Conservation (phyloP, 306 rosid species). For the Rubus parviflorus region DNA sequence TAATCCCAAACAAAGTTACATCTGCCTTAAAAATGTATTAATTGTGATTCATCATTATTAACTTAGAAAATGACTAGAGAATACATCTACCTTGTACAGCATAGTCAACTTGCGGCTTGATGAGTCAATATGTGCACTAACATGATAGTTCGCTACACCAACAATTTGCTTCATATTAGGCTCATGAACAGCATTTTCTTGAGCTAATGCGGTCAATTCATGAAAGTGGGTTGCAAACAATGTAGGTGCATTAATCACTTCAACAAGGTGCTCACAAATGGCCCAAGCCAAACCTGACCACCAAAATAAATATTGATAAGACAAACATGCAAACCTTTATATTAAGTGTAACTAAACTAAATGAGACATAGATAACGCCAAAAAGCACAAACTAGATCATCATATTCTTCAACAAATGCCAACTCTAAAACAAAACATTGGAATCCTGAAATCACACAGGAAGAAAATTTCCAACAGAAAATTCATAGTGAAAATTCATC, state of each 20-base stretch:
- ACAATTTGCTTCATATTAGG: conserved; percentile 50
- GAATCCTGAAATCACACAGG: neutral
- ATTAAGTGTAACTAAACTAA: neutral
- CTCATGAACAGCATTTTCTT: conserved; percentile 44
- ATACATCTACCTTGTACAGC: conserved; percentile 78
- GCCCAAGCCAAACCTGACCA: conserved; percentile 96
- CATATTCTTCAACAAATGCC: neutral
- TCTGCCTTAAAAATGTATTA: conserved; percentile 1
- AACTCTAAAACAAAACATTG: neutral
- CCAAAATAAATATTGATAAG: conserved; percentile 31
- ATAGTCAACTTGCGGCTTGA: conserved; percentile 89
- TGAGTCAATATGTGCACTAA: conserved; percentile 92
- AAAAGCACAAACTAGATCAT: conserved; percentile 7
- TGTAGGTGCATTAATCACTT: conserved; percentile 87
- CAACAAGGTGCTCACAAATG: conserved; percentile 90
- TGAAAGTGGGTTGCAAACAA: conserved; percentile 97
- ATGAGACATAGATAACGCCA: neutral
- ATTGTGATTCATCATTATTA: neutral
- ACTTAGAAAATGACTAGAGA: neutral
- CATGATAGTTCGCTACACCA: conserved; percentile 91
- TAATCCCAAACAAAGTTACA: neutral
- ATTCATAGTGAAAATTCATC: neutral
- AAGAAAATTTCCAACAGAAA: neutral
- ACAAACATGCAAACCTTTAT: neutral
- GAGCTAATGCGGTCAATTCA: conserved; percentile 82